Percentiles rank a stretch among this genome's conserved stretches.
These are phyloP conservation scores for Eragrostis nindensis DNA, from an alignment of 176 grass and related monocot genomes.

Conservation along the genomic window DNA sequence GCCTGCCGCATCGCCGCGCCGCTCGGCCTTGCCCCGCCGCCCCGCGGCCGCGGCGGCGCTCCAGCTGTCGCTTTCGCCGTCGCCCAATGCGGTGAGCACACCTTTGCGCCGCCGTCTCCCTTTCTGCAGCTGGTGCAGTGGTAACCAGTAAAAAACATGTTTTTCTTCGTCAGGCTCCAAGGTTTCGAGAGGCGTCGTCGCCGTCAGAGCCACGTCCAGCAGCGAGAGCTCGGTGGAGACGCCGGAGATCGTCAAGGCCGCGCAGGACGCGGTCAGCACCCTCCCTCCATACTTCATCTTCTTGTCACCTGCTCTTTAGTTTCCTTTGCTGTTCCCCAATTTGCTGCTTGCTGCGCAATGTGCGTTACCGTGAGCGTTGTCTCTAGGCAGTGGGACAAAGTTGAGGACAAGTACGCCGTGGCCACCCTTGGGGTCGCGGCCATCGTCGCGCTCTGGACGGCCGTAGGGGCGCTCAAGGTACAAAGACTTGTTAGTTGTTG, in stretches of 20 bases:
- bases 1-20: slow-evolving; percentile 38
- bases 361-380: slow-evolving; percentile 47
- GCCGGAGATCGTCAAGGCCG: slow-evolving; percentile 50
- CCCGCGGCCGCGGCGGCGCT: background rate
- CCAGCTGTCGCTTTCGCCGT: background rate
- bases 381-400: slow-evolving; percentile 96
- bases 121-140: background rate
- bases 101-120: background rate
- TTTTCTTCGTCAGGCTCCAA: slow-evolving; percentile 2
- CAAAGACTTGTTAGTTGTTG: background rate
- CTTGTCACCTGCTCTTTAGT: background rate
- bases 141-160: background rate
- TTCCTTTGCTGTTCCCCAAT: background rate
- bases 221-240: slow-evolving; percentile 57
- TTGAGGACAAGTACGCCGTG: slow-evolving; percentile 97
- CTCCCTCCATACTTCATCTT: background rate
- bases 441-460: slow-evolving; percentile 81
- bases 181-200: slow-evolving; percentile 36
- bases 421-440: slow-evolving; percentile 60
- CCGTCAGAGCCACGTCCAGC: slow-evolving; percentile 46
- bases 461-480: slow-evolving; percentile 73
- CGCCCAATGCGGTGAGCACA: slow-evolving; percentile 12
- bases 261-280: slow-evolving; percentile 67
- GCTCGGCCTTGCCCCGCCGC: slow-evolving; percentile 32
- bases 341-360: slow-evolving; percentile 23